phyloP scores from a whole-genome alignment of 495 filamentous ascomycete genomes.

The Xylaria venustula region DNA sequence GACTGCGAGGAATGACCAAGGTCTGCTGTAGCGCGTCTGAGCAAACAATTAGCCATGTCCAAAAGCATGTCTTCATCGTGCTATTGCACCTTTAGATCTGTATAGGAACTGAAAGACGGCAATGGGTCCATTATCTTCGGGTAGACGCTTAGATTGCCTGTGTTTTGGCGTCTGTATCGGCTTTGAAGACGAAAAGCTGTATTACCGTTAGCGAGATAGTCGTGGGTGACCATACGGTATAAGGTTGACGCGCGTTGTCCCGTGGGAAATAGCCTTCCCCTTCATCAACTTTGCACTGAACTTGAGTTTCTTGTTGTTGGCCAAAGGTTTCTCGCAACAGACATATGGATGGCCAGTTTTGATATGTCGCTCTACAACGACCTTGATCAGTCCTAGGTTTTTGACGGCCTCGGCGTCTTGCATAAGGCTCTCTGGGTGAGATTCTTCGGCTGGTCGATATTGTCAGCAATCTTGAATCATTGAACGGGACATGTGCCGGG shows the following conservation, averaged over 20 bases:
- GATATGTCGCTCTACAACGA: slow-evolving; percentile 8
- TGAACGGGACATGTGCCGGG: too few relatives aligned
- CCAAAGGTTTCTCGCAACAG: too few relatives aligned
- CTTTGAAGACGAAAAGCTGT: slow-evolving; percentile 4
- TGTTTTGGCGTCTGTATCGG: neutral
- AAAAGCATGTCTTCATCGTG: neutral
- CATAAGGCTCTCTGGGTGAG: slow-evolving; percentile 18
- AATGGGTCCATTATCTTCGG: slow-evolving; percentile 7
- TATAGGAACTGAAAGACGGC: slow-evolving; percentile 24
- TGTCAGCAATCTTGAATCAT: neutral
- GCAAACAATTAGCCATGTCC: neutral
- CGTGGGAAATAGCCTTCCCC: slow-evolving; percentile 25
- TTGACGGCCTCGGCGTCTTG: slow-evolving; percentile 22
- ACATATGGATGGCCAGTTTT: neutral
- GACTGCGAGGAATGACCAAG: slow-evolving; percentile 25
- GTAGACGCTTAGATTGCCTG: neutral
- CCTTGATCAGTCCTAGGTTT: slow-evolving; percentile 28
- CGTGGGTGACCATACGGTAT: neutral
- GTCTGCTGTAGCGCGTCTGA: slow-evolving; percentile 23
- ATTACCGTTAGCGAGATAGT: neutral
- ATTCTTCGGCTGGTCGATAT: slow-evolving; percentile 17
- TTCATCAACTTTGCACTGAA: slow-evolving; percentile 23
- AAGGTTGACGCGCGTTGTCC: slow-evolving; percentile 16
- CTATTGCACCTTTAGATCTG: slow-evolving; percentile 23
- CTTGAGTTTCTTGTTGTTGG: neutral